Percentiles rank a stretch among this genome's conserved stretches.
Conservation (phyloP, 106 monocot genomes). For the Alisma plantagoaquatica region DNA sequence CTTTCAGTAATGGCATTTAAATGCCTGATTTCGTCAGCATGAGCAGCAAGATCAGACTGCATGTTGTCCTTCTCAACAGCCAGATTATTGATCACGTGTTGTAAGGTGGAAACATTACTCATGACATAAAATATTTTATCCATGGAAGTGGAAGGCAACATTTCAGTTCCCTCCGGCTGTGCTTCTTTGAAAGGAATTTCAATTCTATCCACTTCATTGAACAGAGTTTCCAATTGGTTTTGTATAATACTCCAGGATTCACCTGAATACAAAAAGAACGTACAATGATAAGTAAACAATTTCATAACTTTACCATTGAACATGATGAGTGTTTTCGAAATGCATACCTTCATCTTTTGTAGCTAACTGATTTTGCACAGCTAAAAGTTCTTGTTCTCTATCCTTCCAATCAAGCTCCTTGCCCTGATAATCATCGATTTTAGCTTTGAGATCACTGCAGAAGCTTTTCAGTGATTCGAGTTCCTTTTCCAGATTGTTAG, state of each 20-base stretch:
- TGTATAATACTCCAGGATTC: no score
- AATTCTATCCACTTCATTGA: slow-evolving; percentile 50
- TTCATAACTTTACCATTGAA: no score
- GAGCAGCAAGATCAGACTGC: slow-evolving; percentile 38
- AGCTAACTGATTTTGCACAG: slow-evolving; percentile 23
- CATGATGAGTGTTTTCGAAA: no score
- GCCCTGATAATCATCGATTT: slow-evolving; percentile 40
- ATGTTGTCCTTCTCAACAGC: slow-evolving; percentile 54
- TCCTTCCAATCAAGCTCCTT: slow-evolving; percentile 28
- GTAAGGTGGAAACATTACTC: slow-evolving; percentile 40
- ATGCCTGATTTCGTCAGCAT: slow-evolving; percentile 41
- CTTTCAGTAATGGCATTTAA: slow-evolving; percentile 39
- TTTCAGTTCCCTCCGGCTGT: slow-evolving; percentile 8
- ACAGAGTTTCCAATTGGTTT: slow-evolving; percentile 39
- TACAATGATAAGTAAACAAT: no score
- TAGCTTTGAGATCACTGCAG: slow-evolving; percentile 41
- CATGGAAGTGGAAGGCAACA: slow-evolving; percentile 27
- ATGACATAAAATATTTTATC: slow-evolving; percentile 65
- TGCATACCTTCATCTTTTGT: slow-evolving; percentile 42
- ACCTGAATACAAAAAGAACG: no score
- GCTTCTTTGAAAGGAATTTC: slow-evolving; percentile 26
- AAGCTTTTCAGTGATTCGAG: slow-evolving; percentile 28
- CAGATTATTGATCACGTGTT: slow-evolving; percentile 21
- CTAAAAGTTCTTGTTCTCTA: slow-evolving; percentile 41
- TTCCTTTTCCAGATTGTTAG: slow-evolving; percentile 39